Percentiles rank a stretch among this genome's conserved stretches.
Evolutionary conservation across 225 moss, liverwort and hornwort genomes (phyloP).

Genomic region (Pseudisothecium myosuroides): DNA sequence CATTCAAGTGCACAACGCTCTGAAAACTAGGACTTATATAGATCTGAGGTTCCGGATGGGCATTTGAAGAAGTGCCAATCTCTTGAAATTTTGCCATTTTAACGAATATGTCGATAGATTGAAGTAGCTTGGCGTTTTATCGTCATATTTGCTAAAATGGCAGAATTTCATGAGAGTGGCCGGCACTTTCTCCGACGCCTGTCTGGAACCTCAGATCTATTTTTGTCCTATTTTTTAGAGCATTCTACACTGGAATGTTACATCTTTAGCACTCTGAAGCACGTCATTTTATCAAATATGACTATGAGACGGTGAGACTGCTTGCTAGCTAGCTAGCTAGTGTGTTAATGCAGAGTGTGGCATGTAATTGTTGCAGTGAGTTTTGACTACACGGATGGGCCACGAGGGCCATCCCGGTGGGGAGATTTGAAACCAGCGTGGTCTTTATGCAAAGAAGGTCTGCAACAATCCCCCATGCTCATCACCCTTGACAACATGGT

Average conservation of each 20-base stretch:
- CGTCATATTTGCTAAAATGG: not conserved
- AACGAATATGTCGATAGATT: not conserved
- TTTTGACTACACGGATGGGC: constrained; percentile 26
- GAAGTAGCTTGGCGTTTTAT: not conserved
- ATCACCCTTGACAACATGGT: constrained; percentile 10
- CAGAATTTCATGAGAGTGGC: not conserved
- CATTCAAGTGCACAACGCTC: not conserved
- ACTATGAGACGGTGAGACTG: too few species aligned
- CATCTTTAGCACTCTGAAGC: not conserved
- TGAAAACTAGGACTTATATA: not conserved
- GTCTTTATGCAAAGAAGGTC: constrained; percentile 26
- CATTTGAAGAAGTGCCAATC: not conserved
- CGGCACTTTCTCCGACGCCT: not conserved
- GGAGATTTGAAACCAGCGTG: constrained; percentile 20
- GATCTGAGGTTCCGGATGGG: not conserved
- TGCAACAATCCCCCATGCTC: constrained; percentile 24
- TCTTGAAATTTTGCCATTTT: not conserved
- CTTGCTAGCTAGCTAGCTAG: not conserved
- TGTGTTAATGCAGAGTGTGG: not conserved
- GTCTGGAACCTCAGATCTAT: not conserved
- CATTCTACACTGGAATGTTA: not conserved
- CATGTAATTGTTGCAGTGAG: not conserved
- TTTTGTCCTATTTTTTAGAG: not conserved
- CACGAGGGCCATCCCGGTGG: constrained; percentile 24
- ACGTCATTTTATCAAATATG: not conserved